Base-by-base conservation (phyloP, 441 rosid species). In the Aleurites moluccanus region DNA sequence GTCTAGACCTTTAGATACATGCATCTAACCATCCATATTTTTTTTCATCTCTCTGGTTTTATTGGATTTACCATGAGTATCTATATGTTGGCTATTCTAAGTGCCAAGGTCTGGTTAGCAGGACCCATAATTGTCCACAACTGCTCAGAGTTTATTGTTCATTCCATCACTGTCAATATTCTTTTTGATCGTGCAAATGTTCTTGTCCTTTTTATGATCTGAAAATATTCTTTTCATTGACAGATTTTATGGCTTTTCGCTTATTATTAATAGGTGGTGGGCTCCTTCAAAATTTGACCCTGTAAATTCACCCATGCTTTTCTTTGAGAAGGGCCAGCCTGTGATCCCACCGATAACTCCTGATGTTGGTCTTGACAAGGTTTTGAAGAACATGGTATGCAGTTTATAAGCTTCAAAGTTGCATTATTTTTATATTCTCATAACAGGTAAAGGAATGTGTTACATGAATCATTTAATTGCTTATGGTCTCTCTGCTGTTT, bases 281-380 rank as follows among this genome's bases (percentile, higher is more conserved):
- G 96, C 97, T 50, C 97, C 98, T 64, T 86, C 96, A 63, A 95
- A 95, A 80, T 95, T 93, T 80, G 92, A 90, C 61, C 96, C 97
- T 21, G 61, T 85, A 33, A 91, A 90, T 75, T 86, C 94, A 42
- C 97, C 98, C 60, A 90, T 93, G 98, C 87, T 93, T 79, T 95
- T 95, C 94, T 95, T 89, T 85, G 88, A 87, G 86, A 82, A 79
- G 28, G 89, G 86, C 67, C 80, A 68, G 50, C 97, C 99, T 38
- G 52, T 93, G 33, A 77, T 93, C 72, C 97, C 99, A 67, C 88
- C 89, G 3, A 4, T 95, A 63, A 76, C 88, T 56, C 89, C 95
- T 62, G 80, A 83, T 67, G 80, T 71, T 65, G 99, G 97, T 70
- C 81, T 93, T 52, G 95, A 90, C 72, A 82, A 79, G 81, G 97